These are phyloP conservation scores for Podaxis rugospora DNA, from an alignment of 768 basidiomycete species.

Conservation along the genomic window DNA sequence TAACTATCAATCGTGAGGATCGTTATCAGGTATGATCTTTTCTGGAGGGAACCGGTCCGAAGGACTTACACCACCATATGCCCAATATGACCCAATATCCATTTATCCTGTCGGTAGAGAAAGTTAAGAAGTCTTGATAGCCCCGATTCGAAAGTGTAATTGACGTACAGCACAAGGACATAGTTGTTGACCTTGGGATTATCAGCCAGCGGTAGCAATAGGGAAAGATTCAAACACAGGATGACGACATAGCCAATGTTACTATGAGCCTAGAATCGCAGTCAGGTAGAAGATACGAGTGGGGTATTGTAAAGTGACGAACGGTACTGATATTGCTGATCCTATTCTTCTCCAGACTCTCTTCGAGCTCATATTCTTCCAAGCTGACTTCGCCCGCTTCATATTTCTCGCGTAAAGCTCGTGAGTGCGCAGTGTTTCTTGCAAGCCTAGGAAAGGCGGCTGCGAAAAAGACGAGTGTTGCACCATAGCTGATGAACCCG, in stretches of 20 bases:
- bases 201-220: conserved; percentile 57
- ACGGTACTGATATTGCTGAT: conserved; percentile 86
- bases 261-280: conserved; percentile 53
- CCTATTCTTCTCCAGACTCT: conserved; percentile 78
- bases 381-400: conserved; percentile 53
- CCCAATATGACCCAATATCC: conserved; percentile 75
- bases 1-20: conserved; percentile 42
- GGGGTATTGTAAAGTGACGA: conserved; percentile 9
- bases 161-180: conserved; percentile 58
- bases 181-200: conserved; percentile 73
- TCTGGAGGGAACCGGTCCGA: neutral
- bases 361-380: conserved; percentile 68
- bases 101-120: conserved; percentile 46
- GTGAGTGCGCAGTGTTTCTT: conserved; percentile 65
- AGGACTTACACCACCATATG: conserved; percentile 80
- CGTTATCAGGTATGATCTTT: neutral
- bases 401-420: conserved; percentile 47
- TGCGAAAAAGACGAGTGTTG: conserved; percentile 77
- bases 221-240: conserved; percentile 60
- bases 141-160: neutral
- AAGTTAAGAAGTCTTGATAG: neutral
- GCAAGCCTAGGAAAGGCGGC: conserved; percentile 79
- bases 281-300: no score
- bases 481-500: conserved; percentile 75
- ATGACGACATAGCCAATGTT: conserved; percentile 72